Evolutionary conservation across 768 basidiomycete species (phyloP).

Genomic region (Pleurotus ostreatus): DNA sequence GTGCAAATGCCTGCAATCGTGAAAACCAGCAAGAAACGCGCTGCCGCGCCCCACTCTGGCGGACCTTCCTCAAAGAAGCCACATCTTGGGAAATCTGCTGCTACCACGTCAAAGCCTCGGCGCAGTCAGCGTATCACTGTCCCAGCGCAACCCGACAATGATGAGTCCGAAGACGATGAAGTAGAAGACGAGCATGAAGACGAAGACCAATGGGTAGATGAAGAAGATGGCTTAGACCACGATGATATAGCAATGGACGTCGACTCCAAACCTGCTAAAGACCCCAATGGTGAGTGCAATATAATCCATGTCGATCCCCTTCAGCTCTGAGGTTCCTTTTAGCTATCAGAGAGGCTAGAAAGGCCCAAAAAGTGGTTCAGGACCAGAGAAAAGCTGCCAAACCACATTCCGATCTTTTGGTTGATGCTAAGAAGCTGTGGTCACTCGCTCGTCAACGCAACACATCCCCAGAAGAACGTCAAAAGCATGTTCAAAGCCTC

Average conservation of each 20-base stretch:
- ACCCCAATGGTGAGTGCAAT: slow-evolving; percentile 53
- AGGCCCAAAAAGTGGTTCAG: slow-evolving; percentile 60
- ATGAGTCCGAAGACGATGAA: slow-evolving; percentile 27
- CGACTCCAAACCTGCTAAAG: slow-evolving; percentile 30
- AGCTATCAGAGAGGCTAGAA: slow-evolving; percentile 70
- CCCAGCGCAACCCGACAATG: slow-evolving; percentile 27
- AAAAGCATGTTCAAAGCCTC: slow-evolving; percentile 67
- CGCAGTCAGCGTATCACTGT: slow-evolving; percentile 61
- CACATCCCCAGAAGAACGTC: slow-evolving; percentile 64
- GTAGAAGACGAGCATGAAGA: slow-evolving; percentile 17
- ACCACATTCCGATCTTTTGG: slow-evolving; percentile 68
- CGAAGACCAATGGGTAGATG: slow-evolving; percentile 11
- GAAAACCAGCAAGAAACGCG: slow-evolving; percentile 48
- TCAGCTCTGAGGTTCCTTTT: slow-evolving; percentile 1
- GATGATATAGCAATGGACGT: slow-evolving; percentile 28
- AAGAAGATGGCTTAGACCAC: slow-evolving; percentile 26
- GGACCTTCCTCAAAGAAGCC: slow-evolving; percentile 47
- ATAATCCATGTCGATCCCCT: slow-evolving; percentile 4
- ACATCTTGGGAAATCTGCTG: slow-evolving; percentile 33
- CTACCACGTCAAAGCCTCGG: slow-evolving; percentile 28
- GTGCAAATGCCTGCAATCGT: slow-evolving; percentile 33
- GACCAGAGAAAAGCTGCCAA: slow-evolving; percentile 74
- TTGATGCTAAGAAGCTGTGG: slow-evolving; percentile 76
- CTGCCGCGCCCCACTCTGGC: slow-evolving; percentile 41
- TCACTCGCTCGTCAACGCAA: slow-evolving; percentile 69